Evolutionary conservation across 495 filamentous ascomycete species (phyloP), one percentile per base, ranked within the genome.

Genomic region (Neurospora pannonica): DNA sequence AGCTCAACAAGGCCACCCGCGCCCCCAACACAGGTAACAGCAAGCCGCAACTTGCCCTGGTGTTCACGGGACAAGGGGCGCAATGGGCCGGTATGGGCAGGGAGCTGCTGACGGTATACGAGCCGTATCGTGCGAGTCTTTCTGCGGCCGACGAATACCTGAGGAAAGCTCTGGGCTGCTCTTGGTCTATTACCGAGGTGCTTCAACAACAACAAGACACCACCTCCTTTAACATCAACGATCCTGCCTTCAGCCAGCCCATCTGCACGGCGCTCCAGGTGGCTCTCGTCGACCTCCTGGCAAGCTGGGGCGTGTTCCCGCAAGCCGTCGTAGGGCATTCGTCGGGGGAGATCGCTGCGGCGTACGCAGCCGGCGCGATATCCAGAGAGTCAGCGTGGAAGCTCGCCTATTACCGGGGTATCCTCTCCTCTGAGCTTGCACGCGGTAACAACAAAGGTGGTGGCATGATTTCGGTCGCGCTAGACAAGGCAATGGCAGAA

Each of bases 341-440:
- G 11, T 88, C 85, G 76, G 89, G 89, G 28, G 89, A 91, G 75
- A 90, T 90, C 62, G 85, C 82, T 21, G 86, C 86, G 2, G 85
- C 86, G 1, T 87, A 85, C 72, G 81, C 84, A 10, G 77, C 79
- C 7, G 84, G 84, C 5, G 79, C 81, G 21, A 70, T 88, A 15
- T 80, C 81, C 24, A 83, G 86, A 10, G 75, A 83, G 24, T 83
- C 83, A 0, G 85, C 83, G 2, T 89, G 88, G 87, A 79, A 82
- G 38, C 77, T 89, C 3, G 83, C 89, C 38, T 82, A 84, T 81
- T 74, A 85, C 74, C 80, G 83, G 38, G 79, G 85, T 10, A 74
- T 74, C 17, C 73, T 78, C 5, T 75, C 82, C 1, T 71, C 76
- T 11, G 73, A 75, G 11, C 36, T 82, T 13, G 71, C n/a, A 71